Percentiles rank a stretch among this genome's conserved stretches.
phyloP scores from a whole-genome alignment of 768 basidiomycete species.

The Hirschioporus abietinus region DNA sequence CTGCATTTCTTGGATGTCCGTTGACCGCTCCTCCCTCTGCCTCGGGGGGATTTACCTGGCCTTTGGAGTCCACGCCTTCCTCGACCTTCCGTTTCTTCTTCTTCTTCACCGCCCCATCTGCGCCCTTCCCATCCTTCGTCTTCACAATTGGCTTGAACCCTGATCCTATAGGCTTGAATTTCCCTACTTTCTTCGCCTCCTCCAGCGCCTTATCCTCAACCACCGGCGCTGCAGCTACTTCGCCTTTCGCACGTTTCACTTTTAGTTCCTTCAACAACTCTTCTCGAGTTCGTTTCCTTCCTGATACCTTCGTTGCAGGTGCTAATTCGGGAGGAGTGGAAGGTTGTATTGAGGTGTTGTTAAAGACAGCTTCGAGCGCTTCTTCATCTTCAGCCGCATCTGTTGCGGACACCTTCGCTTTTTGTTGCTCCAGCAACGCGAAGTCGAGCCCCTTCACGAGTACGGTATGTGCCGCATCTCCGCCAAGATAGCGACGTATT shows the following conservation, averaged over 20 bases:
- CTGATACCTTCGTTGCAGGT: conserved; percentile 21
- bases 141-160: conserved; percentile 63
- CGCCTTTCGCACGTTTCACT: conserved; percentile 43
- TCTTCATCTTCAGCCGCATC: conserved; percentile 66
- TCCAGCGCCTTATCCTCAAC: conserved; percentile 25
- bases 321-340: conserved; percentile 17
- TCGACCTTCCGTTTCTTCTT: conserved; percentile 55
- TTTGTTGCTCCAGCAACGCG: conserved; percentile 80
- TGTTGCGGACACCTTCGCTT: conserved; percentile 49
- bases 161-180: conserved; percentile 38
- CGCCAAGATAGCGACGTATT: conserved; percentile 74
- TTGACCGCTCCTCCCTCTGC: conserved; percentile 5
- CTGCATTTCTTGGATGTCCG: background rate
- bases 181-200: conserved; percentile 33
- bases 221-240: conserved; percentile 17
- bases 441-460: conserved; percentile 89
- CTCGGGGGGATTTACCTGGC: conserved; percentile 19
- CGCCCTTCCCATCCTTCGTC: conserved; percentile 32
- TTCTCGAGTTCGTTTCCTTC: conserved; percentile 69
- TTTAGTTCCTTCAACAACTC: conserved; percentile 74
- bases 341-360: conserved; percentile 27
- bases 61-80: conserved; percentile 20
- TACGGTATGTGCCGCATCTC: conserved; percentile 79
- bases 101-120: conserved; percentile 28
- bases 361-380: conserved; percentile 71